These are phyloP conservation scores for Tricholomella constricta DNA, from an alignment of 768 basidiomycete genomes.

Conservation along the genomic window DNA sequence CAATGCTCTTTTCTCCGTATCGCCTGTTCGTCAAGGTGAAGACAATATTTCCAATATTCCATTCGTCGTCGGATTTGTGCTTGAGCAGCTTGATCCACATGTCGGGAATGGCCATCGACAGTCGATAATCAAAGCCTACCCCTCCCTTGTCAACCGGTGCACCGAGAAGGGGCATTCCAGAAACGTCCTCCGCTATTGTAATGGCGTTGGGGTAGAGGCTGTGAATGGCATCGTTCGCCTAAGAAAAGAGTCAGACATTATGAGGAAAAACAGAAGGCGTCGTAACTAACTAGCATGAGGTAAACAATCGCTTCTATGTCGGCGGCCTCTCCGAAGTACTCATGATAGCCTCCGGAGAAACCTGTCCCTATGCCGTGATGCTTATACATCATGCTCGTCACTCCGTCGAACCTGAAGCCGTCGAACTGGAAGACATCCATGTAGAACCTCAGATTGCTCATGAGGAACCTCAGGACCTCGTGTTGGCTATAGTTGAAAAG, in stretches of 20 bases:
- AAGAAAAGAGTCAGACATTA: not conserved
- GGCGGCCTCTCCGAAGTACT: conserved; percentile 88
- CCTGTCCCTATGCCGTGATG: conserved; percentile 98
- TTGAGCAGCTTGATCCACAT: conserved; percentile 99
- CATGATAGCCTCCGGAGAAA: conserved; percentile 97
- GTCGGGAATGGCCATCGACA: conserved; percentile 98
- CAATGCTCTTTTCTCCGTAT: conserved; percentile 87
- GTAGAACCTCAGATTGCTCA: conserved; percentile 95
- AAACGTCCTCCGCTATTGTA: conserved; percentile 98
- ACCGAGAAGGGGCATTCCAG: conserved; percentile 97
- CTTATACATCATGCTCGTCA: conserved; percentile 99
- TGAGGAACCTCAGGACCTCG: conserved; percentile 92
- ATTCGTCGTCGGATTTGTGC: conserved; percentile 82
- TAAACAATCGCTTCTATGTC: conserved; percentile 93
- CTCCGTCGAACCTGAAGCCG: conserved; percentile 98
- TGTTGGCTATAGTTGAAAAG: conserved; percentile 96
- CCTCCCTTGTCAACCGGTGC: conserved; percentile 79
- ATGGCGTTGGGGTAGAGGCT: conserved; percentile 75
- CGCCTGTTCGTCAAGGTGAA: conserved; percentile 91
- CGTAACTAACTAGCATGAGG: conserved; percentile 84
- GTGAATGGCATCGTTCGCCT: conserved; percentile 95
- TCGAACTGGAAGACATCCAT: conserved; percentile 96
- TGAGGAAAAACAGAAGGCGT: not conserved
- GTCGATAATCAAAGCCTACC: conserved; percentile 95
- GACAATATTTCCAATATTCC: conserved; percentile 86